Conservation (phyloP, 1,284 basidiomycete species). For the Microbotryum scabiosae region DNA sequence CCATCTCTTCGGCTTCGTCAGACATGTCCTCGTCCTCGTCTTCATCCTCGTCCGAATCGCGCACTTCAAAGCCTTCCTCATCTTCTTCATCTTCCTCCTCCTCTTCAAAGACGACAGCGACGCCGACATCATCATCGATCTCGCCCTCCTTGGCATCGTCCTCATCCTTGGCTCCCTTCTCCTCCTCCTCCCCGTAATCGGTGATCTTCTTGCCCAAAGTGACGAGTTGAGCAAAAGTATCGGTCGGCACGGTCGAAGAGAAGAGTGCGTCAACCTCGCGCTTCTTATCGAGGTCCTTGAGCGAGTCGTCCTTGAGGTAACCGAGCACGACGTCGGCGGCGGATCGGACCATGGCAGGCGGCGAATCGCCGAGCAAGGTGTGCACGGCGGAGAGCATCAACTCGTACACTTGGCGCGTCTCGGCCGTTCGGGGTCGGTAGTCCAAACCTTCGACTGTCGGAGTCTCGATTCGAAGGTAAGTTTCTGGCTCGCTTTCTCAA, state of each 20-base stretch:
- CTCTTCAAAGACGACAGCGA: slow-evolving; percentile 93
- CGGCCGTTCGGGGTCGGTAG: slow-evolving; percentile 84
- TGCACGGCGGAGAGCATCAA: slow-evolving; percentile 80
- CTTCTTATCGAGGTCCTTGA: slow-evolving; percentile 98
- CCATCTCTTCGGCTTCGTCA: slow-evolving; percentile 32
- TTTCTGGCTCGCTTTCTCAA: not conserved
- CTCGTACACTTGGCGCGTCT: slow-evolving; percentile 91
- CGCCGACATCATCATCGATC: slow-evolving; percentile 70
- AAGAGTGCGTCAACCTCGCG: slow-evolving; percentile 81
- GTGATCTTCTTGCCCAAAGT: slow-evolving; percentile 91
- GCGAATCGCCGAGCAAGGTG: slow-evolving; percentile 76
- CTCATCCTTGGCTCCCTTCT: slow-evolving; percentile 68
- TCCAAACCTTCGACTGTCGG: slow-evolving; percentile 72
- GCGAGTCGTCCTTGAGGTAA: slow-evolving; percentile 74
- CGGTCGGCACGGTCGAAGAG: slow-evolving; percentile 55
- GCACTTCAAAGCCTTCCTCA: slow-evolving; percentile 47
- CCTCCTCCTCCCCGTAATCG: slow-evolving; percentile 69
- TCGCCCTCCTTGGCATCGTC: slow-evolving; percentile 57
- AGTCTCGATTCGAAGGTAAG: not conserved
- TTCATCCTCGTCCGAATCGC: slow-evolving; percentile 52
- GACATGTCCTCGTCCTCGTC: slow-evolving; percentile 47
- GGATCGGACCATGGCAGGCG: slow-evolving; percentile 87
- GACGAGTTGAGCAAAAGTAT: slow-evolving; percentile 76
- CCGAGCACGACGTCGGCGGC: slow-evolving; percentile 88
- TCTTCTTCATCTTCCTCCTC: slow-evolving; percentile 77